These are phyloP conservation scores for Vanrija humicola DNA, from an alignment of 1,284 basidiomycete genomes.

Conservation along the genomic window DNA sequence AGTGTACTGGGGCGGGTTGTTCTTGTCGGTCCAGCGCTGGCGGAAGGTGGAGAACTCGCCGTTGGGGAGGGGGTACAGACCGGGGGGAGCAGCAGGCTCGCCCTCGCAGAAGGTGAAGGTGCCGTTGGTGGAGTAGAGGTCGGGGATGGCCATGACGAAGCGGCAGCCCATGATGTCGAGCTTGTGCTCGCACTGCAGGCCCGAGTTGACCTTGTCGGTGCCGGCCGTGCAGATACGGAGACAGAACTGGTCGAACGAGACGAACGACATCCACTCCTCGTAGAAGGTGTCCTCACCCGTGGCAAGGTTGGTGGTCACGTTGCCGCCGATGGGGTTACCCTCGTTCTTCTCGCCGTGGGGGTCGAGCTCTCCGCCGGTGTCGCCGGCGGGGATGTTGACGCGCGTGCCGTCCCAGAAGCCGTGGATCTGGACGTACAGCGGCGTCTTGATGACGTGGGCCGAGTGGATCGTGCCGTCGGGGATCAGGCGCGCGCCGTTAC, in stretches of 20 bases:
- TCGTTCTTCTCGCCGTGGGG: slow-evolving; percentile 47
- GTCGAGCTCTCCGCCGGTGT: slow-evolving; percentile 51
- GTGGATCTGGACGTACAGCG: slow-evolving; percentile 51
- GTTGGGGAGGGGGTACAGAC: slow-evolving; percentile 42
- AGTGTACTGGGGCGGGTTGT: slow-evolving; percentile 15
- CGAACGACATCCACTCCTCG: slow-evolving; percentile 54
- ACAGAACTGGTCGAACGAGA: slow-evolving; percentile 49
- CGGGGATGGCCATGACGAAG: slow-evolving; percentile 49
- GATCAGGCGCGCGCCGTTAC: slow-evolving; percentile 40
- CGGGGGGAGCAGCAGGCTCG: slow-evolving; percentile 46
- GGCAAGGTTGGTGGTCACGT: slow-evolving; percentile 52
- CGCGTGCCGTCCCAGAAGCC: slow-evolving; percentile 49
- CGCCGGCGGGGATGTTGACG: slow-evolving; percentile 49
- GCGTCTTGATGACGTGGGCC: slow-evolving; percentile 43
- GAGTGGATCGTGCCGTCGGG: slow-evolving; percentile 45
- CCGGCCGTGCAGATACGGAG: slow-evolving; percentile 49
- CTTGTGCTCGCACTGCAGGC: slow-evolving; percentile 45
- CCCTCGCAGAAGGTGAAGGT: slow-evolving; percentile 50
- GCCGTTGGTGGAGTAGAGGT: slow-evolving; percentile 40
- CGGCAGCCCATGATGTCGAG: slow-evolving; percentile 49
- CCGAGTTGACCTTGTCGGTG: slow-evolving; percentile 36
- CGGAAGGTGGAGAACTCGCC: slow-evolving; percentile 47
- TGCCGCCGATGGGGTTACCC: slow-evolving; percentile 54
- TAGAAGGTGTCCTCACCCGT: slow-evolving; percentile 53
- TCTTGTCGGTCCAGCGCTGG: slow-evolving; percentile 39